Percentiles rank a stretch among this genome's conserved stretches.
Conservation (phyloP, 805 yeast genomes). For the Candida fluviatilis region DNA sequence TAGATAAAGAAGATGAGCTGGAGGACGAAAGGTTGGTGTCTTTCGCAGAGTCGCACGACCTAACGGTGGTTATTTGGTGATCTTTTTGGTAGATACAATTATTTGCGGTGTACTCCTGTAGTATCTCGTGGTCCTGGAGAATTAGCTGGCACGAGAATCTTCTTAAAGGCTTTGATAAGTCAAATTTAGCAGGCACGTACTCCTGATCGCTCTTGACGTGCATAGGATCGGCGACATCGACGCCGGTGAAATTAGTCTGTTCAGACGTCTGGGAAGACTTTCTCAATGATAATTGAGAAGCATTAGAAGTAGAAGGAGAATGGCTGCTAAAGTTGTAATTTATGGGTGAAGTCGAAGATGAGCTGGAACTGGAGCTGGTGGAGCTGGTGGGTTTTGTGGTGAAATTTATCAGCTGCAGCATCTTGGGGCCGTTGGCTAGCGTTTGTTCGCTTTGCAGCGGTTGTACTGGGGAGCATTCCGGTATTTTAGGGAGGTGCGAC, state of each 20-base stretch:
- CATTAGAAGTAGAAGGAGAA: not conserved
- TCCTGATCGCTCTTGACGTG: conserved; percentile 3
- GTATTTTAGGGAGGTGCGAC: not conserved
- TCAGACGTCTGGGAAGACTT: not conserved
- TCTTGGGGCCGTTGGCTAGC: too few relatives aligned
- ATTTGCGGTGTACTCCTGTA: conserved; percentile 14
- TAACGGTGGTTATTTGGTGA: conserved; percentile 8
- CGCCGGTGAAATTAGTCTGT: not conserved
- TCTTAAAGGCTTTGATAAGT: conserved; percentile 36
- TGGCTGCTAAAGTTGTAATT: not conserved
- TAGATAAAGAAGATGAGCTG: conserved; percentile 1
- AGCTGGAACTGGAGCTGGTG: not conserved
- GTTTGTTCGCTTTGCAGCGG: not conserved
- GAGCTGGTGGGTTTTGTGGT: not conserved
- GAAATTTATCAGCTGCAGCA: not conserved
- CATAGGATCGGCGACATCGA: not conserved
- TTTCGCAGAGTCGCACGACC: not conserved
- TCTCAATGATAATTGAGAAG: not conserved
- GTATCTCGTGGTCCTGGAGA: conserved; percentile 3
- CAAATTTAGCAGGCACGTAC: conserved; percentile 47
- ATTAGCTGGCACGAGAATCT: conserved; percentile 25
- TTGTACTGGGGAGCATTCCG: not conserved
- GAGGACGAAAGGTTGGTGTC: conserved; percentile 1
- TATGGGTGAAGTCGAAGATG: not conserved
- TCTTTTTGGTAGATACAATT: conserved; percentile 19